These are phyloP conservation scores for Helichrysum umbraculigerum DNA, from an alignment of 129 eudicot species.

Conservation along the genomic window DNA sequence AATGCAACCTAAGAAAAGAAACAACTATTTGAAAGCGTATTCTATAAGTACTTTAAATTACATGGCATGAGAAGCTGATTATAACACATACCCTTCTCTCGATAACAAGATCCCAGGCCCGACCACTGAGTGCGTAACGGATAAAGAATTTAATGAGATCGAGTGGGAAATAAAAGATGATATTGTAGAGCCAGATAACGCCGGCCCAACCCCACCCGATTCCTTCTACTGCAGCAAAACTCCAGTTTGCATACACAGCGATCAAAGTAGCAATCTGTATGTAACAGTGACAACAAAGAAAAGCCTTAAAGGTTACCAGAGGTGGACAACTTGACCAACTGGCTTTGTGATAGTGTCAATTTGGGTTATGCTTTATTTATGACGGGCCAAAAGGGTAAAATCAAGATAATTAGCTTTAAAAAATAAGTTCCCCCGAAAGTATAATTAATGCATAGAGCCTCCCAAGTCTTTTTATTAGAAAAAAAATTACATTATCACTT, in stretches of 20 bases:
- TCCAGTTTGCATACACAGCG: conserved; percentile 76
- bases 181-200: conserved; percentile 70
- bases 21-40: not conserved
- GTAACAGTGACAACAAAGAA: not conserved
- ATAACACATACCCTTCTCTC: conserved; percentile 68
- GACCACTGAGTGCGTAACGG: conserved; percentile 77
- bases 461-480: not conserved
- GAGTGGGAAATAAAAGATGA: conserved; percentile 70
- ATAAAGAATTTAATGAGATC: conserved; percentile 69
- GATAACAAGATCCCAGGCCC: conserved; percentile 95
- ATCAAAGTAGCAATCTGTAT: conserved; percentile 62
- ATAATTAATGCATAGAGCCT: not conserved
- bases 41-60: not conserved
- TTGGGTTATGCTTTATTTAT: not conserved
- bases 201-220: conserved; percentile 93
- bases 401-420: not conserved
- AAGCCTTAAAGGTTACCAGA: too few species aligned
- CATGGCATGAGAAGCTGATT: not conserved
- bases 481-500: not conserved
- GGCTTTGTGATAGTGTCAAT: not conserved
- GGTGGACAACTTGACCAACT: too few species aligned
- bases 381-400: not conserved
- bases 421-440: not conserved
- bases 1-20: conserved; percentile 64
- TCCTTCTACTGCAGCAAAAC: conserved; percentile 62